Evolutionary conservation across 805 yeast species (phyloP).

Genomic region (Wickerhamomyces bisporus): DNA sequence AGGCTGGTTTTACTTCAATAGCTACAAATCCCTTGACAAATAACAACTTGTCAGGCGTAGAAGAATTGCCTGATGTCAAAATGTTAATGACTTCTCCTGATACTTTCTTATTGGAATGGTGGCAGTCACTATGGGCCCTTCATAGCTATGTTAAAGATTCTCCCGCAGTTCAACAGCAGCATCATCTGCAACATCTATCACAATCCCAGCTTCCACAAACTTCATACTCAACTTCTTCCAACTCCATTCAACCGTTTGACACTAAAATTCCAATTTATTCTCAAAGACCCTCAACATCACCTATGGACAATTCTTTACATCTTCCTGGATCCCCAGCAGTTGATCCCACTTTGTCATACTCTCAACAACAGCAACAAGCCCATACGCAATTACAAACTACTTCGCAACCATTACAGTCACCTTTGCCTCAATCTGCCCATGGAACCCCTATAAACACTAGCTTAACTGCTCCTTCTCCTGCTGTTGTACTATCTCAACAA

Average conservation of each 20-base stretch:
- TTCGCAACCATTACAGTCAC: conserved; percentile 16
- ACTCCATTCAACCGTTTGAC: background rate
- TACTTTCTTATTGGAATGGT: conserved; percentile 52
- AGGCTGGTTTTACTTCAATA: conserved; percentile 5
- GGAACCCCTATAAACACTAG: conserved; percentile 13
- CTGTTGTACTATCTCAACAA: conserved; percentile 1
- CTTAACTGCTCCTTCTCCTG: conserved; percentile 16
- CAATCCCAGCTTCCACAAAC: background rate
- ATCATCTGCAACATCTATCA: conserved; percentile 6
- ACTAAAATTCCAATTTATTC: background rate
- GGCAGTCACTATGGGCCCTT: conserved; percentile 46
- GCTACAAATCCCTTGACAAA: no score
- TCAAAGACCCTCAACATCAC: background rate
- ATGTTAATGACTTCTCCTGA: conserved; percentile 40
- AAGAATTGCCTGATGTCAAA: conserved; percentile 28
- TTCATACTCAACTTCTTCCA: background rate
- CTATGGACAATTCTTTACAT: conserved; percentile 12
- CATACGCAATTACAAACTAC: conserved; percentile 1
- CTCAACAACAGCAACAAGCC: conserved; percentile 3
- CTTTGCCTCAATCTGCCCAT: conserved; percentile 16
- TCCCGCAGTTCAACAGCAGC: conserved; percentile 23
- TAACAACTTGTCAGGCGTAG: conserved; percentile 3
- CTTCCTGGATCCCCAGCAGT: conserved; percentile 17
- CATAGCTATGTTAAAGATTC: conserved; percentile 38
- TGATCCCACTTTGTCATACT: conserved; percentile 1